Base-by-base conservation (phyloP, 345 rosid species). In the Leavenworthia alabamica region DNA sequence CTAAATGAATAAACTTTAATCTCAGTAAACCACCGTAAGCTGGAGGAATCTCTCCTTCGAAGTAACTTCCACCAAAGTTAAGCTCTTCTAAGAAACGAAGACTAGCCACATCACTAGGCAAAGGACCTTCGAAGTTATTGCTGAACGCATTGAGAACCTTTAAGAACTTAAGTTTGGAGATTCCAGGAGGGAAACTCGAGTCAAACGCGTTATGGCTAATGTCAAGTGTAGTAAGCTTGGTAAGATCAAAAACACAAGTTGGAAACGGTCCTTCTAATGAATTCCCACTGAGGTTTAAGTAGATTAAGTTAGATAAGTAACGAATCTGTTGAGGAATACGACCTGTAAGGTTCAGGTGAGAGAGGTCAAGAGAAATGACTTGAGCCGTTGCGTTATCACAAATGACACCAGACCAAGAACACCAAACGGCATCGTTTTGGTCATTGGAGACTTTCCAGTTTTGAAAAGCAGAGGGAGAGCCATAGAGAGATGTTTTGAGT, bases 31-130 rank as follows among this genome's bases (percentile, higher is more conserved):
- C 80, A 52, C 92, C 90, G 14, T 87, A 93, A 11, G 46, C 75
- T 0, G 58, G 17, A 1, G 99, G 97, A 56, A 93, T 90, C 52
- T 64, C 84, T 31, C 87, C 99, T 45, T 73, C 76, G 46, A 93
- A 93, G 83, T 82, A 93, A 81, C 95, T 89, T 13, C 99, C 99
- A 0, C 97, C 94, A n/a, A 93, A 82, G 73, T 90, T 93, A 68
- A 93, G 88, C 66, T 74, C 75, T 79, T 93, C 92, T 49, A 93
- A 68, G 70, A 55, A 82, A 65, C 68, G 85, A 19, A 90, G 75
- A 26, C 46, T 56, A 22, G 68, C 29, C n/a, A 87, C 56, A 9
- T 85, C 99, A 4, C 16, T 17, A 5, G 97, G 96, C 2, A 90
- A 43, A 3, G 72, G 68, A 3, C 99, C 96, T 1, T 74, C 75